These are phyloP conservation scores for Cyclotella baltica DNA, from an alignment of 108 stramenopile species.

Conservation along the genomic window DNA sequence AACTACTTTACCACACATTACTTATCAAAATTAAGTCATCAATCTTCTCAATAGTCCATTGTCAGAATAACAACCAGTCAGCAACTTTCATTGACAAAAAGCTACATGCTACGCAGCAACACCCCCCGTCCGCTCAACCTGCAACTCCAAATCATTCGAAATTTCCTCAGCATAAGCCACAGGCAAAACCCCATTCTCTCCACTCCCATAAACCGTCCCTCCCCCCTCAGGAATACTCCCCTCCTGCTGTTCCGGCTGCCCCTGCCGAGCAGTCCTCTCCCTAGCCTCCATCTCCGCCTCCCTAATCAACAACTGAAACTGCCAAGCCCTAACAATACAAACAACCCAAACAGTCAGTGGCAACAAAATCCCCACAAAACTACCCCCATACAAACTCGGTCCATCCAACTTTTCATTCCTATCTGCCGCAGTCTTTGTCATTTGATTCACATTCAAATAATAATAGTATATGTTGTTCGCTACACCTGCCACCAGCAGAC, in stretches of 20 bases:
- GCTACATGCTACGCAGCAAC: slow-evolving; percentile 11
- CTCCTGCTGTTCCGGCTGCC: slow-evolving; percentile 10
- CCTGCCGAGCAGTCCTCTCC: slow-evolving; percentile 48
- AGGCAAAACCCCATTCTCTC: background rate
- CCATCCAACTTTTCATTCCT: slow-evolving; percentile 27
- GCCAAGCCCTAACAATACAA: slow-evolving; percentile 74
- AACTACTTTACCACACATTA: no score
- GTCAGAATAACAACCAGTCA: background rate
- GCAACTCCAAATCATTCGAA: slow-evolving; percentile 42
- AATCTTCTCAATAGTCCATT: no score
- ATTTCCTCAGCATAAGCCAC: no score
- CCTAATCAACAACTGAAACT: slow-evolving; percentile 71
- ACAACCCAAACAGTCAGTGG: slow-evolving; percentile 78
- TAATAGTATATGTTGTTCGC: slow-evolving; percentile 68
- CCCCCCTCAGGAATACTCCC: slow-evolving; percentile 3
- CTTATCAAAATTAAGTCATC: no score
- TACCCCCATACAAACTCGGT: slow-evolving; percentile 43
- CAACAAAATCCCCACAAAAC: slow-evolving; percentile 68
- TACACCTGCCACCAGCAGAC: slow-evolving; percentile 63
- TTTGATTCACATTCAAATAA: slow-evolving; percentile 48
- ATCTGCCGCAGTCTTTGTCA: slow-evolving; percentile 37
- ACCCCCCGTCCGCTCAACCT: slow-evolving; percentile 36
- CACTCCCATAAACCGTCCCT: slow-evolving; percentile 32
- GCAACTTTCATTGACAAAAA: background rate
- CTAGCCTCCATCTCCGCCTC: slow-evolving; percentile 84